These are phyloP conservation scores for Cryphonectria radicalis DNA, from an alignment of 2,329 filamentous ascomycete species.

Conservation along the genomic window DNA sequence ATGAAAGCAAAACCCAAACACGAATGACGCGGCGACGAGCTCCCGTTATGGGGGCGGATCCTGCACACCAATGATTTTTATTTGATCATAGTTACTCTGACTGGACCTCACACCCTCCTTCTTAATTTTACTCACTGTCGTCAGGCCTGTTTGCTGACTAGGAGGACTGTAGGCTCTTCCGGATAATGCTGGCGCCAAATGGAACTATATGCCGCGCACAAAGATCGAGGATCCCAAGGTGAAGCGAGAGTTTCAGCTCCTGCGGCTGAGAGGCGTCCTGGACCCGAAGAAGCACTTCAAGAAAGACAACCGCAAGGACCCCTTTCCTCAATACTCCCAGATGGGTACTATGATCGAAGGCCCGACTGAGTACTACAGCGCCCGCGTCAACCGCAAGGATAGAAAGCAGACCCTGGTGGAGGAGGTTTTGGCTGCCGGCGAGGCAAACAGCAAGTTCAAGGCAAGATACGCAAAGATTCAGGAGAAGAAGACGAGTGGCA, in stretches of 20 bases:
- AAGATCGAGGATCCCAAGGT: constrained; percentile 76
- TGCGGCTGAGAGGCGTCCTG: constrained; percentile 86
- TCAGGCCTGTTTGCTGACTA: constrained; percentile 33
- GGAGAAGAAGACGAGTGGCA: constrained; percentile 79
- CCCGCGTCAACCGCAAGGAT: constrained; percentile 82
- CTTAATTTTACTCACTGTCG: constrained; percentile 36
- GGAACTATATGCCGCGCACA: constrained; percentile 88
- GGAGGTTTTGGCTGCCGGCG: constrained; percentile 74
- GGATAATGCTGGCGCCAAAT: constrained; percentile 74
- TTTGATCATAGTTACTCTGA: constrained; percentile 77
- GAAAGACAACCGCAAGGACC: constrained; percentile 74
- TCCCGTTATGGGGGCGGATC: constrained; percentile 80
- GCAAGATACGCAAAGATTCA: constrained; percentile 88
- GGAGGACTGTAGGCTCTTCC: constrained; percentile 36
- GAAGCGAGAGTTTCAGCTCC: constrained; percentile 85
- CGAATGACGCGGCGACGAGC: constrained; percentile 73
- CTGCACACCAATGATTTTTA: constrained; percentile 64
- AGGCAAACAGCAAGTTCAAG: constrained; percentile 74
- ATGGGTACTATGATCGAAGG: constrained; percentile 88
- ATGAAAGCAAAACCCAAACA: constrained; percentile 76
- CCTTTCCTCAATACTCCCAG: constrained; percentile 81
- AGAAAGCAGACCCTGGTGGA: constrained; percentile 86
- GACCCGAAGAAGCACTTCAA: constrained; percentile 92
- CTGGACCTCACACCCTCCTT: constrained; percentile 48
- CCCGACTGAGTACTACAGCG: constrained; percentile 83